Evolutionary conservation across 225 moss, liverwort and hornwort genomes (phyloP).

Genomic region (Anthoceros angustus): DNA sequence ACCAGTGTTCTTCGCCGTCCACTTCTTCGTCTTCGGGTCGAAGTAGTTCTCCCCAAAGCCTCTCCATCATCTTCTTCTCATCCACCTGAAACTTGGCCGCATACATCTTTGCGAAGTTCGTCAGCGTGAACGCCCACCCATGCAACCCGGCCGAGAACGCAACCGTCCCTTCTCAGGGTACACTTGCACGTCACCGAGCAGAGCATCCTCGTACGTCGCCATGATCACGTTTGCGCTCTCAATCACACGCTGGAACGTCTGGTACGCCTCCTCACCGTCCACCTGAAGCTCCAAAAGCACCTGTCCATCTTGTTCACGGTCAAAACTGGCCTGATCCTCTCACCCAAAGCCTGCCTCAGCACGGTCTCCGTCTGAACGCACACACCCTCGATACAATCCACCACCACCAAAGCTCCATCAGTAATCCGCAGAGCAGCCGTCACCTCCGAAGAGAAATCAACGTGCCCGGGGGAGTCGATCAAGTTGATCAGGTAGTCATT

Average conservation of each 20-base stretch:
- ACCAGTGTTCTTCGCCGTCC: neutral
- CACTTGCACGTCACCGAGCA: neutral
- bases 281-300: slow-evolving; percentile 2
- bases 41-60: slow-evolving; percentile 3
- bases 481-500: slow-evolving; percentile 4
- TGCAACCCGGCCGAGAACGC: neutral
- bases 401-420: neutral
- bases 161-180: neutral
- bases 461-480: neutral
- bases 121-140: slow-evolving; percentile 1
- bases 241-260: slow-evolving; percentile 5
- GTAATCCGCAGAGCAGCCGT: neutral
- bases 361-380: slow-evolving; percentile 1
- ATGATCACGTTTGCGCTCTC: neutral
- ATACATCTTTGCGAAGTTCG: neutral
- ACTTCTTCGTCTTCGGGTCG: slow-evolving; percentile 5
- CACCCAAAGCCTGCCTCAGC: neutral
- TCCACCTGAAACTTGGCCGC: slow-evolving; percentile 1
- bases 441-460: neutral
- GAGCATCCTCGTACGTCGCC: neutral
- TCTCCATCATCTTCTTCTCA: slow-evolving; percentile 6
- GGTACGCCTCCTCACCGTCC: neutral
- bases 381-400: slow-evolving; percentile 3
- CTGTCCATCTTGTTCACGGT: slow-evolving; percentile 2
- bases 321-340: neutral